phyloP scores from a whole-genome alignment of 2,329 filamentous ascomycete genomes.

The Fusarium penzigii region DNA sequence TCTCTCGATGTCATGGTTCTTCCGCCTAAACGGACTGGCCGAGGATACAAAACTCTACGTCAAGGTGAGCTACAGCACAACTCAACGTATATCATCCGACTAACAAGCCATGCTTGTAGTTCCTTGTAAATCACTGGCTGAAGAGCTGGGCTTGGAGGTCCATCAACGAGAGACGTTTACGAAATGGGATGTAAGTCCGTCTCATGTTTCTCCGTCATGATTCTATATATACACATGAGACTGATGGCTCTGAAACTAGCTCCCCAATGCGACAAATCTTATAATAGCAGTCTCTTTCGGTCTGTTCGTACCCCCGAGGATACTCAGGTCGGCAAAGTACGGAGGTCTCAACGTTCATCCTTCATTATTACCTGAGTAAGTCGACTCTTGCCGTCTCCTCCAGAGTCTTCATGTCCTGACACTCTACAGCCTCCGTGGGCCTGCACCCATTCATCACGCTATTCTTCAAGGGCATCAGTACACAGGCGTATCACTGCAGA shows the following conservation, averaged over 20 bases:
- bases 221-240: neutral
- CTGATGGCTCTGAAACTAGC: conserved; percentile 38
- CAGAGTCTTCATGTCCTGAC: conserved; percentile 7
- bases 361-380: conserved; percentile 81
- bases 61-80: conserved; percentile 52
- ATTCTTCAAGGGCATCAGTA: conserved; percentile 61
- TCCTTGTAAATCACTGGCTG: conserved; percentile 69
- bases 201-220: neutral
- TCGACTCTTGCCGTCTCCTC: neutral
- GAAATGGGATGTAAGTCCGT: conserved; percentile 67
- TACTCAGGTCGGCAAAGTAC: conserved; percentile 71
- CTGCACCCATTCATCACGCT: conserved; percentile 85
- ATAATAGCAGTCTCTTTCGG: conserved; percentile 95
- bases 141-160: conserved; percentile 63
- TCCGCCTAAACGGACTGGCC: conserved; percentile 74
- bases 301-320: conserved; percentile 76
- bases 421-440: conserved; percentile 69
- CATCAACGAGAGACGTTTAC: conserved; percentile 82
- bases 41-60: conserved; percentile 68
- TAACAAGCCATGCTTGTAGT: conserved; percentile 48
- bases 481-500: conserved; percentile 85
- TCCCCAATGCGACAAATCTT: conserved; percentile 67
- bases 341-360: conserved; percentile 94
- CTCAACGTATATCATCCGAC: no score
- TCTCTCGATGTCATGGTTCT: conserved; percentile 86